phyloP scores from a whole-genome alignment of 2,329 filamentous ascomycete species.

The Zopfia rhizophila region DNA sequence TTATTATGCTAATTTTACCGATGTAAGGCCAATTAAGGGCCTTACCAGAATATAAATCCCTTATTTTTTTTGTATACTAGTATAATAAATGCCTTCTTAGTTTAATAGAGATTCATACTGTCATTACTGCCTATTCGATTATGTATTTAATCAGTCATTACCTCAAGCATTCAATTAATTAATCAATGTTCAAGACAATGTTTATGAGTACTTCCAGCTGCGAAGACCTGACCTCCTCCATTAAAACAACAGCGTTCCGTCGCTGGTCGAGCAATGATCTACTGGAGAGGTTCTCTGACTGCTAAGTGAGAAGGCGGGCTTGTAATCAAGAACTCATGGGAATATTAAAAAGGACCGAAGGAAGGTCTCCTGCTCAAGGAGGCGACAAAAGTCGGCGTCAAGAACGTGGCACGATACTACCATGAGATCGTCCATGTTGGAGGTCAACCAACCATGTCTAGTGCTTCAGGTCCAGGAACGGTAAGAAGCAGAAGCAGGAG shows the following conservation, averaged over 20 bases:
- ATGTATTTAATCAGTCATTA: too few relatives aligned
- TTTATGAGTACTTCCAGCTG: too few relatives aligned
- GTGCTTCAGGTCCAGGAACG: conserved; percentile 8
- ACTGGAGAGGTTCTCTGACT: conserved; percentile 4
- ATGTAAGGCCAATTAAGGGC: too few relatives aligned
- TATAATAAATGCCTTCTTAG: too few relatives aligned
- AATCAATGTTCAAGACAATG: too few relatives aligned
- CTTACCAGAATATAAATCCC: too few relatives aligned
- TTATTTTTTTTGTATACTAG: too few relatives aligned
- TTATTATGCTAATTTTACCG: too few relatives aligned
- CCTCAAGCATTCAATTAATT: too few relatives aligned
- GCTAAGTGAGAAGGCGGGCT: not conserved
- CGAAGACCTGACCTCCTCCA: too few relatives aligned
- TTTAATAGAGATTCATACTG: too few relatives aligned
- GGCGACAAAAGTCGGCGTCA: conserved; percentile 13
- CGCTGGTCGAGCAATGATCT: conserved; percentile 7
- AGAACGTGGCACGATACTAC: conserved; percentile 24
- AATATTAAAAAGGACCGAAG: conserved; percentile 8
- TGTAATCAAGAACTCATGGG: conserved; percentile 11
- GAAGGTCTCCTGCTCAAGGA: conserved; percentile 10
- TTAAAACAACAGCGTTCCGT: conserved; percentile 11
- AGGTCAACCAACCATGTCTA: conserved; percentile 7
- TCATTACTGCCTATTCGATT: too few relatives aligned
- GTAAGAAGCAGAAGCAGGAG: conserved; percentile 16
- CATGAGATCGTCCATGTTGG: conserved; percentile 18